Evolutionary conservation across 345 rosid species (phyloP), one percentile per base, ranked within the genome.

Genomic region (Eucalyptus globulus): DNA sequence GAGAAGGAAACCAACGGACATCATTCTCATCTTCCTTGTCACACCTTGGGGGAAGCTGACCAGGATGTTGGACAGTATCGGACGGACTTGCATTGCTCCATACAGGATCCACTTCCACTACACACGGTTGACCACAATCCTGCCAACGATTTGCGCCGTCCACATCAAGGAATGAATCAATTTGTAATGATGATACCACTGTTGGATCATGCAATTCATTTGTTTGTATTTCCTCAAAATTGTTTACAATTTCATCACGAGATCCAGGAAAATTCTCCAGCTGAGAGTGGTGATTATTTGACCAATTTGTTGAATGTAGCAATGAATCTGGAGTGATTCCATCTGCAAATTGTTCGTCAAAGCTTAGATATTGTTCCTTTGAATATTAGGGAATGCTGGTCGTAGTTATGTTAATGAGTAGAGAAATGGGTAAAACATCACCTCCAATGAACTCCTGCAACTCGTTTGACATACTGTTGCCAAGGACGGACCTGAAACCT

Each of bases 231-330:
- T 54, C 58, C 26, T 0, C 11, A 0, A 0, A 54, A 54, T 1
- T 7, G 58, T 54, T 54, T 54, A 14, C 26, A 54, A 1, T 2
- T 54, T 0, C 58, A 8, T 54, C 58, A 2, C 26, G 1, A 54
- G 0, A 54, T 54, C 8, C 58, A 8, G 1, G 58, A 54, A 8
- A 11, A 54, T 8, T 54, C 58, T 19, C 1, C 1, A 0, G 2
- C 2, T 1, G 58, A 53, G 15, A 53, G 4, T 0, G 58, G 2
- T 19, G 26, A 53, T 0, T 0, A 53, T 53, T 19, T 53, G 54
- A 50, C 21, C 21, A 6, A 1, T 3, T 0, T 19, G 58, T 53
- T 21, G 24, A 53, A 53, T 21, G 26, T 53, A 6, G 58, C 11
- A 1, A 5, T 8, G 56, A 53, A 19, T 53, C 56, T 53, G 9